Conservation (phyloP, 495 filamentous ascomycete genomes). For the Penicillium diatomitis region DNA sequence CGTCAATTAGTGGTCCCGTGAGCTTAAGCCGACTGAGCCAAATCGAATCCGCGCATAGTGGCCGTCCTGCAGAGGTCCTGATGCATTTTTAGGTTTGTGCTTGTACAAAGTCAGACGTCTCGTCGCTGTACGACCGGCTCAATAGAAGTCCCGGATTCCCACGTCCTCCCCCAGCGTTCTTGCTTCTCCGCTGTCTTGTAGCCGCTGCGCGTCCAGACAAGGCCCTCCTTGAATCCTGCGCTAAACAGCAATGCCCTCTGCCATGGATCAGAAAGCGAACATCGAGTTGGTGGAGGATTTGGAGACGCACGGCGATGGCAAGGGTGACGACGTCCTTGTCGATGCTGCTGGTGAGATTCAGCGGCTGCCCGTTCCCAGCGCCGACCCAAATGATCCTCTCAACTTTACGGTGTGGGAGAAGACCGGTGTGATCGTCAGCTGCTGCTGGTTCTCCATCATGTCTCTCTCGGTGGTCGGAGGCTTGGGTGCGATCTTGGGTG, state of each 20-base stretch:
- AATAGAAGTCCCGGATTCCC: neutral
- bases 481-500: conserved; percentile 20
- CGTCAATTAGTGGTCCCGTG: too few species aligned
- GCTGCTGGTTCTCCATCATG: conserved; percentile 32
- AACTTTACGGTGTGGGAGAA: conserved; percentile 27
- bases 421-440: conserved; percentile 20
- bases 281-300: conserved; percentile 18
- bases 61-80: too few species aligned
- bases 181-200: neutral
- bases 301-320: neutral
- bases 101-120: too few species aligned
- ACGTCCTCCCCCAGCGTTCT: neutral
- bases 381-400: conserved; percentile 29
- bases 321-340: conserved; percentile 12
- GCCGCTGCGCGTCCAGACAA: conserved; percentile 2
- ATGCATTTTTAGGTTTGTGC: too few species aligned
- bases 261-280: conserved; percentile 9
- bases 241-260: neutral
- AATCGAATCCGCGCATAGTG: too few species aligned
- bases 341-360: conserved; percentile 16
- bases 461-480: conserved; percentile 24
- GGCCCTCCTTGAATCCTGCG: neutral
- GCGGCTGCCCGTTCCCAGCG: conserved; percentile 23
- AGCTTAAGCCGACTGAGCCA: too few species aligned
- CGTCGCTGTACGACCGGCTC: neutral